These are phyloP conservation scores for Leishmania braziliensis DNA, from an alignment of 208 protist species.

Conservation along the genomic window DNA sequence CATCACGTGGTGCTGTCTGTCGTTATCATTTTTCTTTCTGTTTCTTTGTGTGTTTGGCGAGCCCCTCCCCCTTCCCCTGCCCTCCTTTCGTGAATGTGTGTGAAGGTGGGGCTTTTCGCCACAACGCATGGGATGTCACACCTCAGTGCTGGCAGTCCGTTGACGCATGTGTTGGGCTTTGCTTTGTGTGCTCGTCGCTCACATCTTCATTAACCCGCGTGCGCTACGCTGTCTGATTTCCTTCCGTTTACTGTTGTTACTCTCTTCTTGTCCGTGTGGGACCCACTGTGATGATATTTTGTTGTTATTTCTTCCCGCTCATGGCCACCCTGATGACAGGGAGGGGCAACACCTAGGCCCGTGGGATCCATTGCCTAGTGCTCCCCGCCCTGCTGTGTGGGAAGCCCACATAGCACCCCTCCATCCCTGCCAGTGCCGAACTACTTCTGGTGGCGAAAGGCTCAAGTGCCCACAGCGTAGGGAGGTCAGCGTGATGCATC, in stretches of 20 bases:
- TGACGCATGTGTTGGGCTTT: neutral
- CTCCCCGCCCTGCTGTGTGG: neutral
- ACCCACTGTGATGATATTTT: neutral
- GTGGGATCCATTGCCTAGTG: neutral
- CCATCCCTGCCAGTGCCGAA: neutral
- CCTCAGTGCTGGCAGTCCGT: neutral
- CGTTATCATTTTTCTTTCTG: too few relatives aligned
- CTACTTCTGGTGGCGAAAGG: neutral
- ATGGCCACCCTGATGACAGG: neutral
- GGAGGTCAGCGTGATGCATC: too few relatives aligned
- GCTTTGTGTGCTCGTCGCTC: neutral
- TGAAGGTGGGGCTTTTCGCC: neutral
- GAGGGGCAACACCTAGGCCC: neutral
- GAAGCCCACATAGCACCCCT: neutral
- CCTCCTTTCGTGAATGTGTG: neutral
- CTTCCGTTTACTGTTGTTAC: constrained; percentile 8
- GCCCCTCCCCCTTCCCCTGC: neutral
- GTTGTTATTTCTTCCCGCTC: neutral
- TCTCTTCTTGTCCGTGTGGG: neutral
- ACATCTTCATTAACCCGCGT: neutral
- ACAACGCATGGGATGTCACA: neutral
- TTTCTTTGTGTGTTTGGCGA: too few relatives aligned
- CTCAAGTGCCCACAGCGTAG: neutral
- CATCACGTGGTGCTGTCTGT: too few relatives aligned
- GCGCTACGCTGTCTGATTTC: constrained; percentile 4